A percentile compares a stretch with the other conserved stretches of the same genome.
Conservation (phyloP, 768 basidiomycete genomes). For the Rhodotorula kratochvilovae region DNA sequence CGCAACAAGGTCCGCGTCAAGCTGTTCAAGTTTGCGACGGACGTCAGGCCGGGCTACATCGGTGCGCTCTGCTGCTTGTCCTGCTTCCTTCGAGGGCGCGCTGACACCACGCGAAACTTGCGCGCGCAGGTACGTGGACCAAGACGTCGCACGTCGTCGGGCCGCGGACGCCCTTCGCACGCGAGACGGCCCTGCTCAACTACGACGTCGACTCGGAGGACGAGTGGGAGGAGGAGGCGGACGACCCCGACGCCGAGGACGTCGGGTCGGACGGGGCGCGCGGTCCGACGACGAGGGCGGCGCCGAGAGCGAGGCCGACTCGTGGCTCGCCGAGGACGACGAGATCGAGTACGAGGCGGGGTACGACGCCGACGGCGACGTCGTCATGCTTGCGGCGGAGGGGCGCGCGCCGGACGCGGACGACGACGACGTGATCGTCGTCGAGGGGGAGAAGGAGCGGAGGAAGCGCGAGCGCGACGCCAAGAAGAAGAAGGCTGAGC, state of each 20-base stretch:
- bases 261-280: slow-evolving; percentile 16
- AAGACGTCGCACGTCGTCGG: slow-evolving; percentile 71
- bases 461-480: slow-evolving; percentile 6
- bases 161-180: slow-evolving; percentile 73
- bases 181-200: slow-evolving; percentile 71
- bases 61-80: slow-evolving; percentile 51
- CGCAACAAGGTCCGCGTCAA: slow-evolving; percentile 67
- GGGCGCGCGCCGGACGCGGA: slow-evolving; percentile 5
- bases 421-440: slow-evolving; percentile 8
- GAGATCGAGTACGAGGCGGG: slow-evolving; percentile 42
- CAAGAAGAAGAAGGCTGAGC: slow-evolving; percentile 23
- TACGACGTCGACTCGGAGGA: slow-evolving; percentile 91
- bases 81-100: background rate
- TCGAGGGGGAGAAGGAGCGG: slow-evolving; percentile 20
- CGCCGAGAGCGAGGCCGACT: slow-evolving; percentile 20
- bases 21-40: slow-evolving; percentile 73
- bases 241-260: slow-evolving; percentile 49
- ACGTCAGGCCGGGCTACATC: slow-evolving; percentile 84
- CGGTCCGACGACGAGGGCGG: slow-evolving; percentile 33
- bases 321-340: slow-evolving; percentile 43
- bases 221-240: slow-evolving; percentile 81
- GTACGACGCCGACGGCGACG: slow-evolving; percentile 35
- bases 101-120: background rate
- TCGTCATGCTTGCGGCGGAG: slow-evolving; percentile 30
- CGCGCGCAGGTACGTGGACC: slow-evolving; percentile 67